phyloP scores from a whole-genome alignment of 2,329 filamentous ascomycete species.

The Botrytis squamosa region DNA sequence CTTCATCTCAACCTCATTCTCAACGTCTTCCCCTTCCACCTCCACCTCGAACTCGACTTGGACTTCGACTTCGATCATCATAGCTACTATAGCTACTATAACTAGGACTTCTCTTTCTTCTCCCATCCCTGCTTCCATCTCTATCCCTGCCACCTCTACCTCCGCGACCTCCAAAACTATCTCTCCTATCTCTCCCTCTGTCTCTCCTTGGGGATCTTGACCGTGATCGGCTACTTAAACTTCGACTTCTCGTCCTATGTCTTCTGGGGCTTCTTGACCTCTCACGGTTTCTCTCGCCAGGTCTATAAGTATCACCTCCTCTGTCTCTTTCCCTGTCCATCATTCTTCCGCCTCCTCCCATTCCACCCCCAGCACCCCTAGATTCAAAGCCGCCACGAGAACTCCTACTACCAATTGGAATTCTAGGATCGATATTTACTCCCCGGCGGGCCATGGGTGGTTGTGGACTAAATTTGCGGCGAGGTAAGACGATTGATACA shows the following conservation, averaged over 20 bases:
- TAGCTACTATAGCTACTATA: conserved; percentile 61
- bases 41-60: conserved; percentile 36
- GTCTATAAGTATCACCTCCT: conserved; percentile 16
- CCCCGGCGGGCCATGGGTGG: conserved; percentile 70
- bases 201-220: conserved; percentile 15
- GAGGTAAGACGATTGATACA: conserved; percentile 41
- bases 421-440: conserved; percentile 57
- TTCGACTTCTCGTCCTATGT: conserved; percentile 16
- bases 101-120: conserved; percentile 57
- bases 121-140: conserved; percentile 36
- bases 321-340: conserved; percentile 16
- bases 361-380: conserved; percentile 2
- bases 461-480: conserved; percentile 69
- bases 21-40: conserved; percentile 4
- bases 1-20: not conserved
- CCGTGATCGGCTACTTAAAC: conserved; percentile 5
- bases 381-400: conserved; percentile 27
- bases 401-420: conserved; percentile 25
- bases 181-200: conserved; percentile 1
- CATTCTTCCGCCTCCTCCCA: conserved; percentile 25
- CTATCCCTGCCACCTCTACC: conserved; percentile 28
- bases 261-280: conserved; percentile 15
- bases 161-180: conserved; percentile 11
- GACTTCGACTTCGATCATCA: conserved; percentile 46
- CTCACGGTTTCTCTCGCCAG: conserved; percentile 7